Conservation (phyloP, 495 filamentous ascomycete genomes). For the Aspergillus ellipticus region DNA sequence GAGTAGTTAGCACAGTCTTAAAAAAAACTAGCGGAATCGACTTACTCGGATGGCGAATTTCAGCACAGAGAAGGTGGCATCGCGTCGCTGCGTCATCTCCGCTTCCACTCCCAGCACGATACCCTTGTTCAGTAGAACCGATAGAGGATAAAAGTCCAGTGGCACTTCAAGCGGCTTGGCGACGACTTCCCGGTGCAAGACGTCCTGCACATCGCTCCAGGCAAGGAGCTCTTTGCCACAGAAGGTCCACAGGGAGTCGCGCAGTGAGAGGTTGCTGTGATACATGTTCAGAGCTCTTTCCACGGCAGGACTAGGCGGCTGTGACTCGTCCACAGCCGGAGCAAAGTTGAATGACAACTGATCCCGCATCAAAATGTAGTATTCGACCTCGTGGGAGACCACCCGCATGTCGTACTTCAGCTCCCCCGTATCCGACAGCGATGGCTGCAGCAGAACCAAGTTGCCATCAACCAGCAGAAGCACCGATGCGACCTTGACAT, state of each 20-base stretch:
- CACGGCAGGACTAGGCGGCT: conserved; percentile 50
- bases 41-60: conserved; percentile 77
- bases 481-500: conserved; percentile 91
- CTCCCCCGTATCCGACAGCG: conserved; percentile 66
- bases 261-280: conserved; percentile 51
- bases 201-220: conserved; percentile 89
- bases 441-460: conserved; percentile 86
- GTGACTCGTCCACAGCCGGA: conserved; percentile 37
- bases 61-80: conserved; percentile 82
- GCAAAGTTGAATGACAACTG: conserved; percentile 56
- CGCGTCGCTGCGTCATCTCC: conserved; percentile 85
- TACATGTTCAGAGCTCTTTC: conserved; percentile 44
- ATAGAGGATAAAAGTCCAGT: conserved; percentile 95
- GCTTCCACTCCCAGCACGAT: conserved; percentile 88
- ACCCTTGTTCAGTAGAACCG: conserved; percentile 75
- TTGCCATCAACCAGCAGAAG: conserved; percentile 95
- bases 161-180: conserved; percentile 42
- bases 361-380: conserved; percentile 88
- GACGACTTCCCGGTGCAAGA: conserved; percentile 56
- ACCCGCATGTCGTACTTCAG: conserved; percentile 98
- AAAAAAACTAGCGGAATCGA: too few species aligned
- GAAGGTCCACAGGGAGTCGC: conserved; percentile 92
- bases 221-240: conserved; percentile 76
- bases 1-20: conserved; percentile 18
- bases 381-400: conserved; percentile 92